phyloP scores from a whole-genome alignment of 257 asterid species.

The Petrea volubilis region DNA sequence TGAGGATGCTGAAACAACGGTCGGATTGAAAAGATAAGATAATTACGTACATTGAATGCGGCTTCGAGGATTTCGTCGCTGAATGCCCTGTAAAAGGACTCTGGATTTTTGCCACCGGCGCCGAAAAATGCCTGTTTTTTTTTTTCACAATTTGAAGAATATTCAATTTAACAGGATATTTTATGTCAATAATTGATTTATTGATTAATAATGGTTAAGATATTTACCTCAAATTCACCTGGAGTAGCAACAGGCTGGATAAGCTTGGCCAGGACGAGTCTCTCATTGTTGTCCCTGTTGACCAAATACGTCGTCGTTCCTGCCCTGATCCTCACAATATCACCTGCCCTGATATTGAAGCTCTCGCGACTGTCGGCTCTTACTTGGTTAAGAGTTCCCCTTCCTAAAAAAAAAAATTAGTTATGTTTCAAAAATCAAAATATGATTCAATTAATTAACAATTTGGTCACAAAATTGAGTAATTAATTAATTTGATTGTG shows the following conservation, averaged over 20 bases:
- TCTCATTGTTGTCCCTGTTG: slow-evolving; percentile 50
- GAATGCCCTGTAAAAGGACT: slow-evolving; percentile 53
- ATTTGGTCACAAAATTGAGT: neutral
- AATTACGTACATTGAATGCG: slow-evolving; percentile 53
- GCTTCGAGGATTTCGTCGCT: slow-evolving; percentile 68
- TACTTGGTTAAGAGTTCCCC: slow-evolving; percentile 49
- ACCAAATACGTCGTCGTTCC: slow-evolving; percentile 60
- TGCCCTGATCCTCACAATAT: slow-evolving; percentile 45
- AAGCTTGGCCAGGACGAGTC: slow-evolving; percentile 45
- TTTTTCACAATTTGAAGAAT: neutral
- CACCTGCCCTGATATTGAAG: slow-evolving; percentile 54
- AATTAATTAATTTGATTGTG: no score
- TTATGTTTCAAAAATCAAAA: no score
- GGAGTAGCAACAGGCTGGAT: slow-evolving; percentile 53
- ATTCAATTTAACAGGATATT: neutral
- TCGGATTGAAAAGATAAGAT: neutral
- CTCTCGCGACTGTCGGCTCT: slow-evolving; percentile 48
- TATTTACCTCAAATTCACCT: slow-evolving; percentile 53
- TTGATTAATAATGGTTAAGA: neutral
- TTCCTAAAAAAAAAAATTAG: slow-evolving; percentile 39
- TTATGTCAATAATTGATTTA: neutral
- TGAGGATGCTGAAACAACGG: no score
- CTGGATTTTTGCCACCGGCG: slow-evolving; percentile 57
- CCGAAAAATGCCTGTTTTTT: slow-evolving; percentile 48
- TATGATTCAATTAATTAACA: no score